A percentile compares a stretch with the other conserved stretches of the same genome.
These are phyloP conservation scores for Oryza brachyantha DNA, from an alignment of 176 grass and related monocot species.

Conservation along the genomic window DNA sequence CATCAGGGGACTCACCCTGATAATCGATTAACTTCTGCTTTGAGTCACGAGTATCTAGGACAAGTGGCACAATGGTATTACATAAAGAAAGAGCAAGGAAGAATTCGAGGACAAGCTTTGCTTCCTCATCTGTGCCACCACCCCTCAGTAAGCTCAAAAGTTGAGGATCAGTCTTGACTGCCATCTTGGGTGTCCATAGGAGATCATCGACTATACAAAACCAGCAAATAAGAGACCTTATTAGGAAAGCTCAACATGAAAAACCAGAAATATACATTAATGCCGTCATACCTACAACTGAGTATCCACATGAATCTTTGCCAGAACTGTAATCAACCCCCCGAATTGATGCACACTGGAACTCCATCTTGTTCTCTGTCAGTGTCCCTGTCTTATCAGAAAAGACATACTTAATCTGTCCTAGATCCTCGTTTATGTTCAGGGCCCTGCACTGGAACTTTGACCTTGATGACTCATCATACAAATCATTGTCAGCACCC, in stretches of 20 bases:
- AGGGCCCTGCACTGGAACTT: conserved; percentile 86
- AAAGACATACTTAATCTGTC: conserved; percentile 85
- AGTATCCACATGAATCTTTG: conserved; percentile 41
- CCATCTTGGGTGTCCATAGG: conserved; percentile 73
- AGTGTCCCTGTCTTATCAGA: conserved; percentile 92
- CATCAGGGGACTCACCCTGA: conserved; percentile 89
- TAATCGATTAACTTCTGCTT: conserved; percentile 79
- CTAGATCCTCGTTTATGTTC: conserved; percentile 95
- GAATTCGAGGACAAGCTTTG: conserved; percentile 52
- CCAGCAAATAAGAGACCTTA: conserved; percentile 23
- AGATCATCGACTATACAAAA: conserved; percentile 63
- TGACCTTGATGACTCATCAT: conserved; percentile 49
- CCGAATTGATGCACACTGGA: conserved; percentile 53
- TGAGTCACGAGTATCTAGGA: conserved; percentile 55
- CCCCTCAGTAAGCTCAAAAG: conserved; percentile 52
- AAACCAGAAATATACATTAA: conserved; percentile 24
- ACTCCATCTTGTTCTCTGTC: conserved; percentile 92
- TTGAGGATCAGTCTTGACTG: conserved; percentile 55
- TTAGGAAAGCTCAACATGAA: conserved; percentile 10
- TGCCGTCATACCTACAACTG: conserved; percentile 60
- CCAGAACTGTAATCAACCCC: conserved; percentile 70
- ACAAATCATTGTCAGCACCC: conserved; percentile 54
- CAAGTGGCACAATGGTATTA: conserved; percentile 80
- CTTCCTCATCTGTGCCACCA: conserved; percentile 41
- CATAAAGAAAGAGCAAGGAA: conserved; percentile 73